phyloP scores from a whole-genome alignment of 192 early-diverging fungal species.

The Anaeromyces robustus region DNA sequence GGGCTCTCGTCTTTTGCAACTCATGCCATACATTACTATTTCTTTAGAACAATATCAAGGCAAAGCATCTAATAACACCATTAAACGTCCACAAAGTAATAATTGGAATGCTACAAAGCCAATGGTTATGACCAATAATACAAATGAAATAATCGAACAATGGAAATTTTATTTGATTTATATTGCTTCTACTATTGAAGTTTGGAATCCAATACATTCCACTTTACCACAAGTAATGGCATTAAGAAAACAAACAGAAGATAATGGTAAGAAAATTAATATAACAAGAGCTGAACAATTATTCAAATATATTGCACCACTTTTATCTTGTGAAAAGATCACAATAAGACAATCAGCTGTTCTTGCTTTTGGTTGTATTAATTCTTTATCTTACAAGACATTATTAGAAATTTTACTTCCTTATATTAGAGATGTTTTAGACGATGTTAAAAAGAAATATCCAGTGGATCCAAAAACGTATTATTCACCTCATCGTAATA shows the following conservation, averaged over 20 bases:
- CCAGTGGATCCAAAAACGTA: slow-evolving; percentile 1
- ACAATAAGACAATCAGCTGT: slow-evolving; percentile 53
- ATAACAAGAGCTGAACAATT: slow-evolving; percentile 27
- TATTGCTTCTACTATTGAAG: slow-evolving; percentile 47
- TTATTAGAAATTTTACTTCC: slow-evolving; percentile 53
- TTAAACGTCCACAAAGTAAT: slow-evolving; percentile 8
- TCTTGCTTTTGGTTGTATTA: slow-evolving; percentile 42
- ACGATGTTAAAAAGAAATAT: slow-evolving; percentile 22
- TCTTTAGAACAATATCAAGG: slow-evolving; percentile 30
- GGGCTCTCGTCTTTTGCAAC: slow-evolving; percentile 35
- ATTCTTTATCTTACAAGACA: slow-evolving; percentile 42
- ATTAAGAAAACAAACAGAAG: not conserved
- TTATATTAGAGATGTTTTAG: slow-evolving; percentile 31
- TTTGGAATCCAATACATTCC: slow-evolving; percentile 5
- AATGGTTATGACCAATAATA: slow-evolving; percentile 16
- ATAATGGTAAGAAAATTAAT: not conserved
- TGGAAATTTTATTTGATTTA: slow-evolving; percentile 59
- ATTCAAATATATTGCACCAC: slow-evolving; percentile 45
- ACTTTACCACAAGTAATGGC: not conserved
- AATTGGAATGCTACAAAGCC: not conserved
- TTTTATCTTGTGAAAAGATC: slow-evolving; percentile 47
- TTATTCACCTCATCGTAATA: not conserved
- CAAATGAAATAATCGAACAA: slow-evolving; percentile 49
- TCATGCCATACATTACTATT: slow-evolving; percentile 40
- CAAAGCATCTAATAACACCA: slow-evolving; percentile 23